Evolutionary conservation across 768 basidiomycete genomes (phyloP).

Genomic region (Tylopilus subfusipes): DNA sequence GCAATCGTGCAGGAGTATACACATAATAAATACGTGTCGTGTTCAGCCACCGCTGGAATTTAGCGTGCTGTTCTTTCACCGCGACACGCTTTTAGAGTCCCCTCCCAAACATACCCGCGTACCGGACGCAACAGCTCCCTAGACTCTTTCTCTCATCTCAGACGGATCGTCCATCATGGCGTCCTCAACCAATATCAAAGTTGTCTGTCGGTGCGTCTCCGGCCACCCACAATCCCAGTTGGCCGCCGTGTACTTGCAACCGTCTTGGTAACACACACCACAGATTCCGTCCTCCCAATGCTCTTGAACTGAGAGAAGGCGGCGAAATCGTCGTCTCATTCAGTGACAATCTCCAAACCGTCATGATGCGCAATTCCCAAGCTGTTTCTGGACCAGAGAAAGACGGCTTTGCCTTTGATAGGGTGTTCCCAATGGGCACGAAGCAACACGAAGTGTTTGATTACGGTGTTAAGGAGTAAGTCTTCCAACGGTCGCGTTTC

Average conservation of each 20-base stretch:
- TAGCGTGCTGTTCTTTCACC: slow-evolving; percentile 21
- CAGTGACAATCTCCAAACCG: slow-evolving; percentile 81
- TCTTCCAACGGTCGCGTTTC: slow-evolving; percentile 14
- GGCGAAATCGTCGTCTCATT: slow-evolving; percentile 88
- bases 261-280: slow-evolving; percentile 7
- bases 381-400: slow-evolving; percentile 82
- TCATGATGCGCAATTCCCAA: slow-evolving; percentile 69
- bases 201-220: slow-evolving; percentile 88
- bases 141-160: slow-evolving; percentile 13
- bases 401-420: slow-evolving; percentile 97
- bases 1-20: no score
- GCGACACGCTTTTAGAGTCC: slow-evolving; percentile 8
- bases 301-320: slow-evolving; percentile 84
- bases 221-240: slow-evolving; percentile 2
- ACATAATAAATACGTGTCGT: no score
- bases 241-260: neutral
- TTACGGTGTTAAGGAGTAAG: slow-evolving; percentile 96
- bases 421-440: slow-evolving; percentile 91
- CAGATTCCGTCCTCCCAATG: slow-evolving; percentile 94
- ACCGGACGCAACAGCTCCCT: slow-evolving; percentile 10
- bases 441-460: slow-evolving; percentile 95
- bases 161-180: slow-evolving; percentile 52
- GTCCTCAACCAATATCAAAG: slow-evolving; percentile 89
- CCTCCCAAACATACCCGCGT: slow-evolving; percentile 14
- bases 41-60: slow-evolving; percentile 33